Percentiles rank a stretch among this genome's conserved stretches.
phyloP scores from a whole-genome alignment of 495 filamentous ascomycete species.

The Bombardia bombarda region DNA sequence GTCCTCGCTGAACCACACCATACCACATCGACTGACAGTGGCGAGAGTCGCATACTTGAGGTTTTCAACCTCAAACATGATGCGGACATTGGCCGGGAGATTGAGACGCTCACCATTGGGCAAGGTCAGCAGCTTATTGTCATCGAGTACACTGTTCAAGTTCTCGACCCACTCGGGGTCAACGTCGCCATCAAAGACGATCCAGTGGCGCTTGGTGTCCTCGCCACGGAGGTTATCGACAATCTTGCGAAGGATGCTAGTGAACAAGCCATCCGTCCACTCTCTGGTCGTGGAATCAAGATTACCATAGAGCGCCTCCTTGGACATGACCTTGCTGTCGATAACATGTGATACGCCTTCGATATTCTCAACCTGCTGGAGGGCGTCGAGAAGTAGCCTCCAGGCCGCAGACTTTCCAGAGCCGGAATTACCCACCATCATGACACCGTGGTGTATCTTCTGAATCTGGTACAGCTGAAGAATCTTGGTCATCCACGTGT shows the following conservation, averaged over 20 bases:
- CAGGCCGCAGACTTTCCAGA: conserved; percentile 92
- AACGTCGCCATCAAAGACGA: conserved; percentile 97
- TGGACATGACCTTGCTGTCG: conserved; percentile 99
- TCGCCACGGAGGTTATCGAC: conserved; percentile 98
- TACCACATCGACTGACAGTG: conserved; percentile 96
- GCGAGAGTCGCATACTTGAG: conserved; percentile 95
- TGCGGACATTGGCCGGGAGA: conserved; percentile 86
- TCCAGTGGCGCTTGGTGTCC: conserved; percentile 95
- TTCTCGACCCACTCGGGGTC: conserved; percentile 99
- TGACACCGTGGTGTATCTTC: conserved; percentile 95
- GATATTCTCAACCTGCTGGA: conserved; percentile 81
- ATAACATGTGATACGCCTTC: conserved; percentile 97
- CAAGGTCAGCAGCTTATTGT: conserved; percentile 94
- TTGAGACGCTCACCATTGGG: conserved; percentile 97
- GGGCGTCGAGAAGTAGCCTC: conserved; percentile 86
- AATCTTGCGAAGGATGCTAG: conserved; percentile 94
- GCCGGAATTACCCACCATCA: conserved; percentile 98
- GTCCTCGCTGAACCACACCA: conserved; percentile 99
- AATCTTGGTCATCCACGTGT: conserved; percentile 94
- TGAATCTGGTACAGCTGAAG: conserved; percentile 97
- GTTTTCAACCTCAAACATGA: conserved; percentile 99
- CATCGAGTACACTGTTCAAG: conserved; percentile 96
- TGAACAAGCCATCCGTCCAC: conserved; percentile 98
- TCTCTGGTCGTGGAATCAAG: conserved; percentile 94
- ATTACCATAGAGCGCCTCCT: conserved; percentile 90